Conservation (phyloP, 1,139 yeast genomes). For the Candida labiduridarum region DNA sequence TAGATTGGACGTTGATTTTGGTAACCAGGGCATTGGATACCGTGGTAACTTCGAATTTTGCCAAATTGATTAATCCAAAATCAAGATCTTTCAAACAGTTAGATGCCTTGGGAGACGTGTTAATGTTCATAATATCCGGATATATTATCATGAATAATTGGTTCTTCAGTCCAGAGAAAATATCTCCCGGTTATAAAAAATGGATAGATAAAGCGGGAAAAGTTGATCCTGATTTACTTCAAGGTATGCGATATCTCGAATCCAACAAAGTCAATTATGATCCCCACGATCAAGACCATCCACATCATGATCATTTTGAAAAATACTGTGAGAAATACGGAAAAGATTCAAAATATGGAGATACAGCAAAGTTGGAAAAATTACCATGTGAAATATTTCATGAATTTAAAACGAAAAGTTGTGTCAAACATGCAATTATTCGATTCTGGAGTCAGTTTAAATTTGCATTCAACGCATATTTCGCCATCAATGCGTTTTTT, state of each 20-base stretch:
- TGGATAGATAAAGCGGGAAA: conserved; percentile 47
- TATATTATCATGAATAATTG: conserved; percentile 41
- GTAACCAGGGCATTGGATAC: conserved; percentile 27
- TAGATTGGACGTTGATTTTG: conserved; percentile 27
- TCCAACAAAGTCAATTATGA: conserved; percentile 10
- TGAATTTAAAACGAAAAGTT: conserved; percentile 30
- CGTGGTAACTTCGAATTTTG: conserved; percentile 19
- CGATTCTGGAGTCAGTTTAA: conserved; percentile 36
- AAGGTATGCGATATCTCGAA: conserved; percentile 29
- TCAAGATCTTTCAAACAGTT: neutral
- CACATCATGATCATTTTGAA: conserved; percentile 21
- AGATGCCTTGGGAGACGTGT: conserved; percentile 17
- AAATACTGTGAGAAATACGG: conserved; percentile 27
- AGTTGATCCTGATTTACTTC: conserved; percentile 37
- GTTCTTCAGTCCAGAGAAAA: conserved; percentile 37
- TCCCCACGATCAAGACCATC: neutral
- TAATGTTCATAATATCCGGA: conserved; percentile 22
- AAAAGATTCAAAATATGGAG: conserved; percentile 26
- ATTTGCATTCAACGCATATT: conserved; percentile 32
- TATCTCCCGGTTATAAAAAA: conserved; percentile 36
- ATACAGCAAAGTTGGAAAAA: conserved; percentile 27
- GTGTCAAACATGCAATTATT: conserved; percentile 39
- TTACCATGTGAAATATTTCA: conserved; percentile 42
- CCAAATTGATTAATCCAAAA: conserved; percentile 13
- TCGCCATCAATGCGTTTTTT: conserved; percentile 22